Percentiles rank a stretch among this genome's conserved stretches.
phyloP scores from a whole-genome alignment of 805 yeast species.

The Brettanomyces naardenensis region DNA sequence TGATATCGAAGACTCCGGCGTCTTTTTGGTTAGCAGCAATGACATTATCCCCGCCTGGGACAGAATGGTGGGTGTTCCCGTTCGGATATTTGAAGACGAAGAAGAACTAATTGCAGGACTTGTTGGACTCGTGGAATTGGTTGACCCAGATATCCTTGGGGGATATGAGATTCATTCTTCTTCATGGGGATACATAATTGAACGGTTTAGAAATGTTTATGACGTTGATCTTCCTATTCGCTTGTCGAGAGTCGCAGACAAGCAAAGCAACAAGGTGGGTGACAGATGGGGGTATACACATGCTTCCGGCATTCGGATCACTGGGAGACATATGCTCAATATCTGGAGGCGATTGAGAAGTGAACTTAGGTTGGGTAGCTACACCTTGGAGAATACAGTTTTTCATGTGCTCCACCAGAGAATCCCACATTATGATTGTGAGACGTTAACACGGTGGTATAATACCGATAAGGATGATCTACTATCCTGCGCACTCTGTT shows the following conservation, averaged over 20 bases:
- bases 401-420: slow-evolving; percentile 60
- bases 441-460: slow-evolving; percentile 43
- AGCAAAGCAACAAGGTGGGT: slow-evolving; percentile 43
- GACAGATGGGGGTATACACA: slow-evolving; percentile 80
- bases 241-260: slow-evolving; percentile 49
- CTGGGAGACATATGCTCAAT: slow-evolving; percentile 80
- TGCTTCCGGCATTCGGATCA: slow-evolving; percentile 57
- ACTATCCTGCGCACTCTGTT: slow-evolving; percentile 33
- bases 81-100: slow-evolving; percentile 45
- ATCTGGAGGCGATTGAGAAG: slow-evolving; percentile 71
- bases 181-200: slow-evolving; percentile 89
- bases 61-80: slow-evolving; percentile 14
- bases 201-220: slow-evolving; percentile 41
- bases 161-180: slow-evolving; percentile 76
- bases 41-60: neutral
- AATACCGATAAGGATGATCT: slow-evolving; percentile 12
- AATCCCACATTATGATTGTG: slow-evolving; percentile 52
- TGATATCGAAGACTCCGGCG: slow-evolving; percentile 31
- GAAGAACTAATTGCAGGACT: slow-evolving; percentile 48
- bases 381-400: slow-evolving; percentile 70
- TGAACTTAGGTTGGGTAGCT: slow-evolving; percentile 57
- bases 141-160: slow-evolving; percentile 82
- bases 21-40: slow-evolving; percentile 16
- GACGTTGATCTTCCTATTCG: slow-evolving; percentile 48
- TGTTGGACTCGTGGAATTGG: slow-evolving; percentile 42